These are phyloP conservation scores for Lentinus brumalis DNA, from an alignment of 768 basidiomycete genomes.

Conservation along the genomic window DNA sequence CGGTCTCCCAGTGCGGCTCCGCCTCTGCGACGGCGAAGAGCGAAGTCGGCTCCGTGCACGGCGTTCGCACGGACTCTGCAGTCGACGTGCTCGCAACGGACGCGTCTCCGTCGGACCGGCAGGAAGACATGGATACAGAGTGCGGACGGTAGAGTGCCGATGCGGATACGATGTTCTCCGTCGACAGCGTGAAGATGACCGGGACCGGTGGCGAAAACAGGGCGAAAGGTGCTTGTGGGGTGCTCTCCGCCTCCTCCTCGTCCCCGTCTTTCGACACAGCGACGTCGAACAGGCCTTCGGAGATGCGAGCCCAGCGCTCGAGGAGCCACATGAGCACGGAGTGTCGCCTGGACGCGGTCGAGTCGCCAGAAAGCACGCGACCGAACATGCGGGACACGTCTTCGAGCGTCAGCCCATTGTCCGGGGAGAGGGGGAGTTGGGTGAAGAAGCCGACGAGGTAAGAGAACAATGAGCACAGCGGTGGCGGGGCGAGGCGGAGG, in stretches of 20 bases:
- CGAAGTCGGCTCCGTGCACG: too few species aligned
- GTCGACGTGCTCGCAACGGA: background rate
- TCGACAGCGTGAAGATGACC: background rate
- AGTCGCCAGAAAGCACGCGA: constrained; percentile 38
- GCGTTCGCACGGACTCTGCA: background rate
- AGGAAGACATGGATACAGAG: background rate
- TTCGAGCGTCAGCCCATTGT: constrained; percentile 49
- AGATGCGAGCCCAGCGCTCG: constrained; percentile 19
- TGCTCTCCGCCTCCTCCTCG: background rate
- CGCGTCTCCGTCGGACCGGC: background rate
- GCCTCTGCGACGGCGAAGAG: too few species aligned
- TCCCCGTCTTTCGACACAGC: background rate
- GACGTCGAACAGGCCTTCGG: constrained; percentile 17
- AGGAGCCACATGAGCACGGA: constrained; percentile 34
- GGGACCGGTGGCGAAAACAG: background rate
- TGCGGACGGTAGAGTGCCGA: background rate
- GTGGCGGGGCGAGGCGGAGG: constrained; percentile 49
- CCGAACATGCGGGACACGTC: constrained; percentile 52
- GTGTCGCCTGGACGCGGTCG: background rate
- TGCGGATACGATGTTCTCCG: background rate
- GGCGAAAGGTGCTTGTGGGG: background rate
- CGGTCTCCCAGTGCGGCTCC: too few species aligned
- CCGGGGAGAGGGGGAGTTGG: constrained; percentile 51
- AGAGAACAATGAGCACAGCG: constrained; percentile 42
- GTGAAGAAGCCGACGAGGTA: constrained; percentile 53